A percentile compares a stretch with the other conserved stretches of the same genome.
Evolutionary conservation across 1,284 basidiomycete species (phyloP).

Genomic region (Puccinia horiana): DNA sequence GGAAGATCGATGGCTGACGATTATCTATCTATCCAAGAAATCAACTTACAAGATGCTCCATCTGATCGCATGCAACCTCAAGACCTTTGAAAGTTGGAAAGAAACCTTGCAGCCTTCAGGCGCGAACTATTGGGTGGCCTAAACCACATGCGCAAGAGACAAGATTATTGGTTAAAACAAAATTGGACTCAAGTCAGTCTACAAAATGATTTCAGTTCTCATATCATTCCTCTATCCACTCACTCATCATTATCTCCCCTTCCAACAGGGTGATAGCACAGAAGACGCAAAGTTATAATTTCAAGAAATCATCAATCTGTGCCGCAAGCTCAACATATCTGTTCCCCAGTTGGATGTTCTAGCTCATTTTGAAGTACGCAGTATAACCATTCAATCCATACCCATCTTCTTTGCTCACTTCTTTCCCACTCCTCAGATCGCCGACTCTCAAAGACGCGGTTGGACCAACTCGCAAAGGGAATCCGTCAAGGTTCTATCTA

Average conservation of each 20-base stretch:
- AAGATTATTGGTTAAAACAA: slow-evolving; percentile 60
- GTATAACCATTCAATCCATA: too few relatives aligned
- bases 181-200: slow-evolving; percentile 53
- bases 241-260: too few relatives aligned
- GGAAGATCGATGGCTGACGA: slow-evolving; percentile 62
- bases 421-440: slow-evolving; percentile 65
- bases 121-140: slow-evolving; percentile 44
- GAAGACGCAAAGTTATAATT: slow-evolving; percentile 69
- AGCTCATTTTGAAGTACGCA: slow-evolving; percentile 68
- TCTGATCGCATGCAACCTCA: slow-evolving; percentile 73
- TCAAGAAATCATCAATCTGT: slow-evolving; percentile 74
- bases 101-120: slow-evolving; percentile 59
- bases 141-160: slow-evolving; percentile 63
- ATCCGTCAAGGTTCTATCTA: slow-evolving; percentile 18
- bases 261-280: slow-evolving; percentile 48
- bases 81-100: slow-evolving; percentile 67
- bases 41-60: slow-evolving; percentile 88
- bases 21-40: slow-evolving; percentile 64
- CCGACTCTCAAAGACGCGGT: slow-evolving; percentile 68
- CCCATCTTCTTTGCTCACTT: too few relatives aligned
- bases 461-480: neutral
- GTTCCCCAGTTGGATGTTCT: slow-evolving; percentile 67
- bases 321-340: slow-evolving; percentile 73
- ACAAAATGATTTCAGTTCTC: slow-evolving; percentile 71
- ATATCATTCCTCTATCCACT: slow-evolving; percentile 51